A percentile compares a stretch with the other conserved stretches of the same genome.
Conservation (phyloP, 768 basidiomycete genomes). For the Phaffia australis region DNA sequence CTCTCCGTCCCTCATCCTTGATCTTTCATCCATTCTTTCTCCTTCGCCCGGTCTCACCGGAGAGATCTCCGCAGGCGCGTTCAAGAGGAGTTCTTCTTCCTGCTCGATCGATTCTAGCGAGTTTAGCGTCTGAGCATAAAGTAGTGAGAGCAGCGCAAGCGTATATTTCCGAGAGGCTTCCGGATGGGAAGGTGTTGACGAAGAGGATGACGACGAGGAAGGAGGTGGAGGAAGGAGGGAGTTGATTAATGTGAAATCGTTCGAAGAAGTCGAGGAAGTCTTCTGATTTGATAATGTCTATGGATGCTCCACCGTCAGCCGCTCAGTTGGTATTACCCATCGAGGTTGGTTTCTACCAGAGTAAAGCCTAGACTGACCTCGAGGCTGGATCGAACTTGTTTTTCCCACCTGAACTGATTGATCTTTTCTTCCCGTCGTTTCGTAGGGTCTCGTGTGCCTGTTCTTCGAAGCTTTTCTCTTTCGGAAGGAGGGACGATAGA, state of each 20-base stretch:
- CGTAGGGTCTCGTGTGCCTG: conserved; percentile 46
- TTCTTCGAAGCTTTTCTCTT: conserved; percentile 25
- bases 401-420: conserved; percentile 76
- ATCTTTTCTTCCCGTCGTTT: conserved; percentile 79
- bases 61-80: conserved; percentile 26
- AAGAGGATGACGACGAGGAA: conserved; percentile 4
- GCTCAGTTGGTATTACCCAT: background rate
- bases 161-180: conserved; percentile 50
- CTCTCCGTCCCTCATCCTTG: conserved; percentile 37
- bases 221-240: conserved; percentile 4
- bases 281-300: background rate
- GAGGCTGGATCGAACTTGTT: conserved; percentile 59
- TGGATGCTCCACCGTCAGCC: background rate
- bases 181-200: conserved; percentile 2
- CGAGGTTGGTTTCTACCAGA: background rate
- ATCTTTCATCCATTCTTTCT: conserved; percentile 37
- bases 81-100: conserved; percentile 58
- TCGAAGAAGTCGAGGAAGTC: conserved; percentile 4
- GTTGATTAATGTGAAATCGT: background rate
- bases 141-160: conserved; percentile 60
- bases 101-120: conserved; percentile 59
- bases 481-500: conserved; percentile 31
- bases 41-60: conserved; percentile 1
- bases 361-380: conserved; percentile 46
- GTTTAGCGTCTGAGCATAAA: conserved; percentile 56